Evolutionary conservation across 306 rosid genomes (phyloP), one percentile per base, ranked within the genome.

Genomic region (Cucurbita ficifolia): DNA sequence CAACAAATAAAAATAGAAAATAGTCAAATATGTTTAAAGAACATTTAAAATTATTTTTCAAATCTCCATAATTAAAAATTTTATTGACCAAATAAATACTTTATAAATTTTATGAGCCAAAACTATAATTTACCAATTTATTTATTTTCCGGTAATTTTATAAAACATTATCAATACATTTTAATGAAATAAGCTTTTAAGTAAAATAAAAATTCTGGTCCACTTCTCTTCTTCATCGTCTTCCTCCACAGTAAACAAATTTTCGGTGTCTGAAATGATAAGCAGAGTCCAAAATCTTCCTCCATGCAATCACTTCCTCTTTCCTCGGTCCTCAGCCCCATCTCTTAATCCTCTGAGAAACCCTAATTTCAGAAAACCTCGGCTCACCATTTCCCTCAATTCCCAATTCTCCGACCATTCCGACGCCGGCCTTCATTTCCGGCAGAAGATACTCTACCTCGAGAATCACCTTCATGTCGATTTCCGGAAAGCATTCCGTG

Each of bases 371-470:
- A 58, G 22, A 49, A 24, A 17, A 70, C 49, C 1, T 16, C 29
- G 19, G 33, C 6, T 68, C 77, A 33, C 71, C 48, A 65, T 58
- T 7, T 21, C 35, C 49, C 57, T 71, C 59, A 52, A 16, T 43
- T 7, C 74, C 73, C 49, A 62, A 73, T 55, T 61, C 68, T 81
- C 87, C 46, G 73, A 24, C 69, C 82, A 75, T 42, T 56, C 76
- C 73, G 80, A 90, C 80, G 18, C 90, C 8, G 91, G 96, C 68
- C 65, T 87, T 74, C 86, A 81, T 49, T 92, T 90, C 91, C 86
- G 87, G 19, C 82, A 86, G 76, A 92, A 92, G 70, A 77, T 92
- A 11, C 11, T 83, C 60, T 90, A 90, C 88, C 87, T 92, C 33
- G 74, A 85, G 71, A 79, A 81, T 13, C 91, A 80, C 29, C 91